Base-by-base conservation (phyloP, 2,329 filamentous ascomycete species). In the Neonectria neomacrospora region DNA sequence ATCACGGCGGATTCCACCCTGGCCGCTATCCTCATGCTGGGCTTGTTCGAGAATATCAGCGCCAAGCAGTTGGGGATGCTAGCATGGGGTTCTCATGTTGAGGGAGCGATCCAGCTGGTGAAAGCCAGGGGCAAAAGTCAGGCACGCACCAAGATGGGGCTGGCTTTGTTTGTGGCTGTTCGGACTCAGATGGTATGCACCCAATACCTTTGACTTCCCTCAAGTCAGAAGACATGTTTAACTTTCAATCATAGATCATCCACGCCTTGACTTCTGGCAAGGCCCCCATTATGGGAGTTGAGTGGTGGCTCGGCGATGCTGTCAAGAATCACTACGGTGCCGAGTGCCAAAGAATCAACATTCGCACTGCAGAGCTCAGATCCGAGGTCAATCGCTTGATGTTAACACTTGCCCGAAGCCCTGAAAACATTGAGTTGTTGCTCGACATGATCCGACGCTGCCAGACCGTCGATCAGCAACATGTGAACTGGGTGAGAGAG, bases 1-100 rank as follows among this genome's bases (percentile, higher is more conserved):
- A 82, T 83, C 55, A 83, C 80, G 62, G 77, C 82, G n/a, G 88
- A 90, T 70, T 80, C 81, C 12, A 89, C 87, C 0, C 70, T 90
- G 12, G 87, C 85, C 2, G 82, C 87, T 1, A 86, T 90, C 16
- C 75, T 90, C 32, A 76, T 90, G 61, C 73, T 90, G 26, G 85
- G 87, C 0, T 77, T 89, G 22, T 90, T 87, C 64, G 88, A 90
- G 76, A 86, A 82, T 58, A 88, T 89, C 47, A 83, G 83, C 1
- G 83, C 85, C 12, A 84, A 82, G 61, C 82, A 85, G 55, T 76
- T 85, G 53, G 85, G 82, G 34, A 83, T 84, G 72, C 77, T 84
- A 58, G 86, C 86, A 2, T 90, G 88, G 88, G 86, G 86, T 4
- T 87, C 86, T 10, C 88, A 90, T 68, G 83, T 86, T n/a, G 85